These are phyloP conservation scores for Entomophthora muscae DNA, from an alignment of 371 early-diverging fungal species.

Conservation along the genomic window DNA sequence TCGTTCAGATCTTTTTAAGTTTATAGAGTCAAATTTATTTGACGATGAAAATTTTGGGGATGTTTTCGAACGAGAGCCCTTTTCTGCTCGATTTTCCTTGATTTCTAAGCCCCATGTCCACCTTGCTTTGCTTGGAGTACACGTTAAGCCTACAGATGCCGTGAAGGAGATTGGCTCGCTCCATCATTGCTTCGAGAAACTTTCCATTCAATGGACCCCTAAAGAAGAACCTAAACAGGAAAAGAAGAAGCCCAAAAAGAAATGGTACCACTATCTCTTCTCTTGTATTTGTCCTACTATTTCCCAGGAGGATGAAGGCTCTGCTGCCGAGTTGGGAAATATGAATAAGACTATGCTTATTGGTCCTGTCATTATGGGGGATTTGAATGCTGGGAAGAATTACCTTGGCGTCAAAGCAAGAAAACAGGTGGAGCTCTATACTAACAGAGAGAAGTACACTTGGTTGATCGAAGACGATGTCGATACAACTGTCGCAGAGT, in stretches of 20 bases:
- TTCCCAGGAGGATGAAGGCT: background rate
- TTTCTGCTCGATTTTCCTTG: background rate
- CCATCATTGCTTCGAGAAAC: background rate
- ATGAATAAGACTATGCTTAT: background rate
- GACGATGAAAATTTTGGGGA: background rate
- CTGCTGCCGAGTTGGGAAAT: background rate
- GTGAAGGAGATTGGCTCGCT: conserved; percentile 1
- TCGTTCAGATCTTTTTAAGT: background rate
- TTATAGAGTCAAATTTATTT: too few species aligned
- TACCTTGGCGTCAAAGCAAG: background rate
- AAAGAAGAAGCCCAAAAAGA: too few species aligned
- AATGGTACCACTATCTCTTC: background rate
- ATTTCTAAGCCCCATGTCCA: background rate
- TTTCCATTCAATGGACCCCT: background rate
- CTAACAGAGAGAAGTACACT: background rate
- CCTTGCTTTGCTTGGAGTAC: background rate
- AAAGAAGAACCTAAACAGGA: too few species aligned
- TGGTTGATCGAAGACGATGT: conserved; percentile 4
- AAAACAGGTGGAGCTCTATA: background rate
- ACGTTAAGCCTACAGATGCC: conserved; percentile 6
- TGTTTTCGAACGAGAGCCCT: conserved; percentile 6
- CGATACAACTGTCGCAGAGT: background rate
- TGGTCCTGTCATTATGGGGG: conserved; percentile 5
- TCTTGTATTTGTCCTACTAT: background rate
- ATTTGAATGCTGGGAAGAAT: conserved; percentile 5